phyloP scores from a whole-genome alignment of 1,284 basidiomycete species.

The Leccinum angustisporum region DNA sequence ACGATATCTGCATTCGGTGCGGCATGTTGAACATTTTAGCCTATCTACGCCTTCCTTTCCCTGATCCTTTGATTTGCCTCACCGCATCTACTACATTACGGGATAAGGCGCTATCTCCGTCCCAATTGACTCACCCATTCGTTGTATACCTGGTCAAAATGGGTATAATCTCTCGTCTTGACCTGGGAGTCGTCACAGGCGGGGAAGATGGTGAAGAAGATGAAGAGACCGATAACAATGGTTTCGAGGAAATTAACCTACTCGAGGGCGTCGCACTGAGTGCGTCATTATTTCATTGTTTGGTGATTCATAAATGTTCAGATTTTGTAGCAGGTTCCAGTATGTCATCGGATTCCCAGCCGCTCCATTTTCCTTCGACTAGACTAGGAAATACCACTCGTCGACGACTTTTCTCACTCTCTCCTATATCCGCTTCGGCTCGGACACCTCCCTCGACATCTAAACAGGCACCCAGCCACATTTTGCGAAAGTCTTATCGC shows the following conservation, averaged over 20 bases:
- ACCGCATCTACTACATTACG: constrained; percentile 80
- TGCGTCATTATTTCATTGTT: constrained; percentile 27
- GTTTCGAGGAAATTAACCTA: constrained; percentile 79
- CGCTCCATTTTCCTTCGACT: constrained; percentile 57
- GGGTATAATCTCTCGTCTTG: constrained; percentile 18
- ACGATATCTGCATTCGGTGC: not conserved
- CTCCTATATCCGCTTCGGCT: constrained; percentile 44
- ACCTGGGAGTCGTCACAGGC: constrained; percentile 26
- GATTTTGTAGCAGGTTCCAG: constrained; percentile 42
- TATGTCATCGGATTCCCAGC: constrained; percentile 38
- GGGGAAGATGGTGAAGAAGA: constrained; percentile 18
- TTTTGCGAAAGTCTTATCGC: constrained; percentile 83
- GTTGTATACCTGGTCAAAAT: constrained; percentile 43
- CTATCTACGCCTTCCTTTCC: constrained; percentile 68
- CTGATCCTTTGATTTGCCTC: constrained; percentile 75
- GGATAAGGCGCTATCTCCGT: constrained; percentile 59
- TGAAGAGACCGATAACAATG: constrained; percentile 43
- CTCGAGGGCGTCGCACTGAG: constrained; percentile 64
- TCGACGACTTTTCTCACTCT: constrained; percentile 60
- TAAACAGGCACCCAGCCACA: constrained; percentile 49
- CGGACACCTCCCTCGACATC: constrained; percentile 43
- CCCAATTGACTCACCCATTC: constrained; percentile 55
- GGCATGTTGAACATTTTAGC: constrained; percentile 40
- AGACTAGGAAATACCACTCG: constrained; percentile 65
- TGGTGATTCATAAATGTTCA: not conserved